Percentiles rank a stretch among this genome's conserved stretches.
phyloP scores from a whole-genome alignment of 2,329 filamentous ascomycete genomes.

The Neophaeococcomyces aloes region DNA sequence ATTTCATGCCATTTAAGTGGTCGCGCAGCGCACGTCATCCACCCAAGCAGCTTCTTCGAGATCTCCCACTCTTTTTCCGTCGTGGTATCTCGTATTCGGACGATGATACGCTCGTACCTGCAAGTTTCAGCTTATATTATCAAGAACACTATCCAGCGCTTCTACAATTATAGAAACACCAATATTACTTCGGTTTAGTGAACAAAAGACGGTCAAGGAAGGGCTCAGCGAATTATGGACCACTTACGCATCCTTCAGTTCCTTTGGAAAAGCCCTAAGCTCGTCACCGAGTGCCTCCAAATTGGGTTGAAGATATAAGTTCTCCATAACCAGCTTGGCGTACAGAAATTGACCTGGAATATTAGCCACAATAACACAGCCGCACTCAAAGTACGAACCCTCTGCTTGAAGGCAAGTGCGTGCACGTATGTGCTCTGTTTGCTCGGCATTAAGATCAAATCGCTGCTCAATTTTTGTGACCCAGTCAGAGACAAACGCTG shows the following conservation, averaged over 20 bases:
- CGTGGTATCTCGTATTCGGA: conserved; percentile 14
- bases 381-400: background rate
- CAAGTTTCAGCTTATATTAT: background rate
- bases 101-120: conserved; percentile 26
- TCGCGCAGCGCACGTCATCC: conserved; percentile 33
- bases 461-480: conserved; percentile 12
- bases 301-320: conserved; percentile 21
- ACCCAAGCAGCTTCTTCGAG: conserved; percentile 29
- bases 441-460: conserved; percentile 12
- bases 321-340: conserved; percentile 21
- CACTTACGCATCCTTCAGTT: conserved; percentile 18
- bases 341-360: conserved; percentile 23
- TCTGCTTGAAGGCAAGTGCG: conserved; percentile 17
- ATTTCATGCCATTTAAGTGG: conserved; percentile 35
- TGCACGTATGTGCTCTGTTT: conserved; percentile 11
- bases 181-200: background rate
- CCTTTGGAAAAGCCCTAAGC: conserved; percentile 13
- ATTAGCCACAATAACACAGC: background rate
- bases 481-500: conserved; percentile 22
- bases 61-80: conserved; percentile 18
- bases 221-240: background rate
- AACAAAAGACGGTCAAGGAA: background rate
- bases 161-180: background rate
- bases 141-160: background rate
- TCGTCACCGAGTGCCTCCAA: conserved; percentile 17